Evolutionary conservation across 345 rosid genomes (phyloP), one percentile per base, ranked within the genome.

Genomic region (Murraya koenigii): DNA sequence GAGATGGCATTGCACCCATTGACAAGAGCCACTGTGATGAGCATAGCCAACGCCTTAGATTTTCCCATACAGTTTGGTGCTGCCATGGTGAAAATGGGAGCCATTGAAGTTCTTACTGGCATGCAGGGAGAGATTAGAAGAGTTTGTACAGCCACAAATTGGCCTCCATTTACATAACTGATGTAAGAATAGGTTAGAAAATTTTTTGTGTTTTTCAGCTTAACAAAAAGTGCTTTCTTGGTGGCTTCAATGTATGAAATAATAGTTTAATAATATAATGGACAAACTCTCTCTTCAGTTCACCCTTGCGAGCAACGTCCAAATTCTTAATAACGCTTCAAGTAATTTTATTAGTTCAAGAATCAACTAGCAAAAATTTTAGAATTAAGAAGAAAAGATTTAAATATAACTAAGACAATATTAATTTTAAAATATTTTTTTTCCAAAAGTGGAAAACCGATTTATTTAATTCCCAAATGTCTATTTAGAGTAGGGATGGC

Each of bases 31-130:
- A 63, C 76, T 1, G 84, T 83, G 23, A 72, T 66, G 30, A 67
- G 32, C 28, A 67, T 83, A 14, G 88, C 88, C 33, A 30, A 7
- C 20, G 66, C 49, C 6, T 36, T 78, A 6, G 84, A 77, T n/a
- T 84, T 78, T 33, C 71, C 84, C 19, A 22, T 38, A 9, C 63
- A 69, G 65, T 85, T 84, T 82, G 88, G 84, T 32, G 73, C 76
- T n/a, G 85, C 87, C 59, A 85, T 87, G 90, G 85, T 87, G 54
- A 85, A 79, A 56, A 8, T 87, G 82, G 88, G 90, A 23, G 63
- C 81, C 28, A 75, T 82, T 52, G 78, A 81, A 2, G 88, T 83
- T 15, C 85, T 80, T 49, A 82, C 82, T 7, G 85, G 84, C 13
- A 23, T 19, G 7, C 78, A 82, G 58, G 89, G 86, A 63, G 84